Evolutionary conservation across 1,139 yeast genomes (phyloP), one percentile per base, ranked within the genome.

Genomic region (Pichia sp.): DNA sequence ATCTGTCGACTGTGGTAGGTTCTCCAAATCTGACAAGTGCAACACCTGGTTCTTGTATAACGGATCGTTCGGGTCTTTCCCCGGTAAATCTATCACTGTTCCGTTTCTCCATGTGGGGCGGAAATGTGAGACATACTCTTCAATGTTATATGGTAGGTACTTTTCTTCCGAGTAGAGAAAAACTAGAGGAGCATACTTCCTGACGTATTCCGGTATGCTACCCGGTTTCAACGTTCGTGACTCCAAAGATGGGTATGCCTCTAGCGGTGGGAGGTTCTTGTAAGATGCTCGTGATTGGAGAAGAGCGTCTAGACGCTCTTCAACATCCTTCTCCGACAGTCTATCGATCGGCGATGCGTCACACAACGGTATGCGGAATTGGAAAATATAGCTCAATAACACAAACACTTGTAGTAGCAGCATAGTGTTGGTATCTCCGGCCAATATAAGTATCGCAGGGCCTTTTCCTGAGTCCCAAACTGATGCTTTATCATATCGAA

Each of bases 101-200:
- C 84, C 84, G 62, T 82, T 81, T 8, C 62, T 67, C 61, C 70
- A 75, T 36, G 72, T 73, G 16, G 76, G 77, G 69, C 75, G 65
- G 70, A 90, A 86, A 67, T 88, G 79, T 10, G 74, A 73, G 10
- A 89, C 92, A 68, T 71, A 93, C 46, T 86, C 80, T 50, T 75
- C 78, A 48, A 90, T 78, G 64, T 90, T 95, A 61, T 89, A 89
- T 0, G 99, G 99, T 60, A 87, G 73, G 67, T 90, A 93, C 56
- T 76, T 72, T 65, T 93, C 99, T 67, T 93, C 99, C 1, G 95
- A 85, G 72, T 92, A 92, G 29, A 93, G 74, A 67, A 89, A 90
- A 1, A 93, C 93, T 54, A 84, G 71, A 0, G 99, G 98, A 4
- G 93, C 82, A 67, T 82, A 79, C 50, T 86, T 85, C 1, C 82